Conservation (phyloP, 177 flowering plant genomes). For the Tripterygium wilfordii region DNA sequence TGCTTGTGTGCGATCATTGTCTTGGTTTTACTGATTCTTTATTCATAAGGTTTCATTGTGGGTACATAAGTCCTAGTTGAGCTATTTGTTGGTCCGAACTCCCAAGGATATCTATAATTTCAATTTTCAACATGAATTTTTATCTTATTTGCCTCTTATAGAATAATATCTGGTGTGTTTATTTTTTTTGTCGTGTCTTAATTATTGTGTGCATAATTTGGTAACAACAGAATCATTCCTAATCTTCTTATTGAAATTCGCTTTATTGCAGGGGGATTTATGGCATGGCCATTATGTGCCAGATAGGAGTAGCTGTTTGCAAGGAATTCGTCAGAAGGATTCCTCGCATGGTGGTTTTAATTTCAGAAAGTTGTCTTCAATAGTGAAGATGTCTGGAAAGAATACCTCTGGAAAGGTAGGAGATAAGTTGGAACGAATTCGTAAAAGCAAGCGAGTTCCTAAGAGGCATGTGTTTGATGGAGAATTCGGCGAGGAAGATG, state of each 20-base stretch:
- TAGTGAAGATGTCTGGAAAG: constrained; percentile 33
- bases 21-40: no score
- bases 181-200: background rate
- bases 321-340: constrained; percentile 63
- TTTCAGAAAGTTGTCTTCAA: constrained; percentile 27
- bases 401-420: constrained; percentile 24
- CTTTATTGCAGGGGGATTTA: constrained; percentile 31
- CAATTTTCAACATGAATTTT: background rate
- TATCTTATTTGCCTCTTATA: constrained; percentile 3
- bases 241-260: constrained; percentile 3
- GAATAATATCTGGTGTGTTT: constrained; percentile 10
- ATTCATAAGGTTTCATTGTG: no score
- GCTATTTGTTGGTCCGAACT: no score
- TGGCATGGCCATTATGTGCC: constrained; percentile 20
- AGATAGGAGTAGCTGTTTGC: constrained; percentile 36
- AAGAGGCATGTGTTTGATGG: constrained; percentile 54
- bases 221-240: background rate
- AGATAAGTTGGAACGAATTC: constrained; percentile 37
- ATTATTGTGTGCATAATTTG: background rate
- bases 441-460: constrained; percentile 56
- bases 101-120: no score
- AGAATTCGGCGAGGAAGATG: constrained; percentile 42
- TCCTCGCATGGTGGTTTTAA: constrained; percentile 39
- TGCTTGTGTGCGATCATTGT: no score
- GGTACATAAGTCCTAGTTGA: no score